Evolutionary conservation across 768 basidiomycete genomes (phyloP).

Genomic region (Obba rivulosa): DNA sequence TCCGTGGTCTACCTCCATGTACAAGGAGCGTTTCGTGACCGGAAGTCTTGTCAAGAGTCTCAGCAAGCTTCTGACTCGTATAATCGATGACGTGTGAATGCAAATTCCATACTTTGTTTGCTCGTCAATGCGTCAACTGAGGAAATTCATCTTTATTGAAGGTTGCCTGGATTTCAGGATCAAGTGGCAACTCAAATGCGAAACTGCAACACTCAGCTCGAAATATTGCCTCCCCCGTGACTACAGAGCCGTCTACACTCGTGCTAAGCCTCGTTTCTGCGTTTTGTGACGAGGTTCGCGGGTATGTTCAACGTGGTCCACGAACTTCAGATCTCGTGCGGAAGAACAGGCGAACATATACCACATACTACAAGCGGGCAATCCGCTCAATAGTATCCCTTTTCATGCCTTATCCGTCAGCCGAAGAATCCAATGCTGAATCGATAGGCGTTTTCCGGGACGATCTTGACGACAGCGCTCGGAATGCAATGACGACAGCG

Average conservation of each 20-base stretch:
- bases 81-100: conserved; percentile 15
- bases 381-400: conserved; percentile 36
- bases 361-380: conserved; percentile 25
- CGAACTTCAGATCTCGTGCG: conserved; percentile 32
- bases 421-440: conserved; percentile 13
- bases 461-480: too few species aligned
- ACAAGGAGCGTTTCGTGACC: conserved; percentile 51
- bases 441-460: too few species aligned
- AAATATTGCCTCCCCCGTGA: conserved; percentile 11
- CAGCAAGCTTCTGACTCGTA: conserved; percentile 41
- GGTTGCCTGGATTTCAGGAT: conserved; percentile 7
- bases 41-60: conserved; percentile 47
- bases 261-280: conserved; percentile 12
- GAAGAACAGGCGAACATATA: conserved; percentile 27
- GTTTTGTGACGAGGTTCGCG: conserved; percentile 6
- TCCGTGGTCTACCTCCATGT: conserved; percentile 47
- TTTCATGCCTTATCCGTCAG: conserved; percentile 31
- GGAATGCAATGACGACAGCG: too few species aligned
- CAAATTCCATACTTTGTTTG: too few species aligned
- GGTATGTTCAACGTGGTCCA: conserved; percentile 7
- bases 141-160: not conserved
- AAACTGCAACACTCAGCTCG: conserved; percentile 6
- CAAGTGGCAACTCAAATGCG: conserved; percentile 9
- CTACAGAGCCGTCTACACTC: conserved; percentile 11
- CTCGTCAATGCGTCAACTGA: not conserved